A percentile compares a stretch with the other conserved stretches of the same genome.
Conservation (phyloP, 148 eudicot species). For the Vaccinium myrtillus region DNA sequence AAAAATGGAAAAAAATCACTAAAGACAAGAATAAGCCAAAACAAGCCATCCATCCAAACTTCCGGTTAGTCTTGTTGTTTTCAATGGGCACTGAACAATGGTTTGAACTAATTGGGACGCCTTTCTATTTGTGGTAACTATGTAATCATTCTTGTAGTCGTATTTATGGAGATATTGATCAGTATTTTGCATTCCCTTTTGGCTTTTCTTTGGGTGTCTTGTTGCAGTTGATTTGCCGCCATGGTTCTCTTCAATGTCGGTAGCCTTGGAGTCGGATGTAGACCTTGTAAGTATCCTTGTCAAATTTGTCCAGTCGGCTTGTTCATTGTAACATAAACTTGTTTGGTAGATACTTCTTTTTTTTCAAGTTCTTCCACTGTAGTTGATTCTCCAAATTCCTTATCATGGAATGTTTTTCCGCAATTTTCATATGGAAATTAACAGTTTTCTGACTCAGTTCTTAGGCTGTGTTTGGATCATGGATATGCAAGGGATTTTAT, state of each 20-base stretch:
- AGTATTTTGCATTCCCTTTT: not conserved
- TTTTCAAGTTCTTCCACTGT: not conserved
- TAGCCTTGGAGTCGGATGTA: constrained; percentile 72
- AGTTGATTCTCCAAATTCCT: not conserved
- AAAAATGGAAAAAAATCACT: not conserved
- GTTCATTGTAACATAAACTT: not conserved
- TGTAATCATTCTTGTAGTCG: not conserved
- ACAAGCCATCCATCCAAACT: not conserved
- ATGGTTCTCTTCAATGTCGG: constrained; percentile 77
- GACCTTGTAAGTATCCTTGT: constrained; percentile 67
- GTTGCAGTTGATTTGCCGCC: constrained; percentile 90
- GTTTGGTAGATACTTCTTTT: not conserved
- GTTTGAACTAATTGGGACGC: not conserved
- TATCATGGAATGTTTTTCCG: not conserved
- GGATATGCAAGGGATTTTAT: not conserved
- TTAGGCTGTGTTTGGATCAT: not conserved
- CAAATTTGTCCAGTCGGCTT: not conserved
- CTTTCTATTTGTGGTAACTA: not conserved
- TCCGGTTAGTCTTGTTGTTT: not conserved
- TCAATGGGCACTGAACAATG: not conserved
- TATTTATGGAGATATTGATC: not conserved
- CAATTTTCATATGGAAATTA: not conserved
- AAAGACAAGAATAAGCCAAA: not conserved
- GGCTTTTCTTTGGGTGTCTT: constrained; percentile 2
- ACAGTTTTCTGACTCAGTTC: not conserved